These are phyloP conservation scores for Leishmania amazonensis DNA, from an alignment of 208 protist genomes.

Conservation along the genomic window DNA sequence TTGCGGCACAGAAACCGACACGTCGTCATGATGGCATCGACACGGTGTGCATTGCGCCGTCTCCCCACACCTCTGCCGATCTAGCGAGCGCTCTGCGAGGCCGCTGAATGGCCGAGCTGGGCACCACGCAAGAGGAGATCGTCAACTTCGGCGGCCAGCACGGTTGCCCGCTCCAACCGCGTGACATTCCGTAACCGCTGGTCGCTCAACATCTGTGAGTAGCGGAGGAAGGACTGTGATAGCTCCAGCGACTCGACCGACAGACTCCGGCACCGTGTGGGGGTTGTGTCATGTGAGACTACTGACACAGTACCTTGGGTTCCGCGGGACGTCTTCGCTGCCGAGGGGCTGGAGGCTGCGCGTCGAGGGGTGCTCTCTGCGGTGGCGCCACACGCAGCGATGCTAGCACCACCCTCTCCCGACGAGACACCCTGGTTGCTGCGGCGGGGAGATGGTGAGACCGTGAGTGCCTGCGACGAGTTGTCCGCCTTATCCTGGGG, in stretches of 20 bases:
- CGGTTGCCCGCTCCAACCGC: slow-evolving; percentile 34
- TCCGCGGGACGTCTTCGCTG: not conserved
- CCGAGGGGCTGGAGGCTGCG: too few relatives aligned
- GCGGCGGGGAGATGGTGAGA: slow-evolving; percentile 11
- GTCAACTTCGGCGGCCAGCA: slow-evolving; percentile 46
- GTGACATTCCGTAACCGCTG: slow-evolving; percentile 43
- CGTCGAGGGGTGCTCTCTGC: not conserved
- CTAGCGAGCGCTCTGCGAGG: not conserved
- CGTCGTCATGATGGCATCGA: not conserved
- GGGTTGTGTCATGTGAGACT: not conserved
- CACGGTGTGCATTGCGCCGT: not conserved
- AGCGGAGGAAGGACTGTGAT: slow-evolving; percentile 55
- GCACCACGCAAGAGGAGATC: slow-evolving; percentile 48
- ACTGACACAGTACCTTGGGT: not conserved
- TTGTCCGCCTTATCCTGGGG: not conserved
- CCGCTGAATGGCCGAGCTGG: not conserved
- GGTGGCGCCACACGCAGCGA: not conserved
- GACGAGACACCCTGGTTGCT: not conserved
- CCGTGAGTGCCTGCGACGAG: slow-evolving; percentile 17
- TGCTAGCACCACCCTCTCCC: not conserved
- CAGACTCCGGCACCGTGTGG: slow-evolving; percentile 18
- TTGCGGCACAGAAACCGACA: not conserved
- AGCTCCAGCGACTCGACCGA: slow-evolving; percentile 49
- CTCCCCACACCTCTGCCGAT: not conserved
- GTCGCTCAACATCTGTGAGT: slow-evolving; percentile 47